A percentile compares a stretch with the other conserved stretches of the same genome.
Conservation (phyloP, 83 land plant genomes). For the Thuja plicata region DNA sequence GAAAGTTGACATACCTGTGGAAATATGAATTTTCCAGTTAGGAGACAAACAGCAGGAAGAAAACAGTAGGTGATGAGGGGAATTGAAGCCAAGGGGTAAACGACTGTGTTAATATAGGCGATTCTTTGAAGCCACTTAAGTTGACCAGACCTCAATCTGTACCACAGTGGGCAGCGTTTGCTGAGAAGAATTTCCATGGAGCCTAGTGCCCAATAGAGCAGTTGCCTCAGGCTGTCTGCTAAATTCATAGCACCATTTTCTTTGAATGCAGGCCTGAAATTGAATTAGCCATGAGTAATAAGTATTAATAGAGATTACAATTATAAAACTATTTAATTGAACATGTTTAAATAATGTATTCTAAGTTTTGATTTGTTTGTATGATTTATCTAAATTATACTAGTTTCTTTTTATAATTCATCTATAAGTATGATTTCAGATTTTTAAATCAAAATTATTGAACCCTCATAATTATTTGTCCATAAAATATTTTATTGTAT, state of each 20-base stretch:
- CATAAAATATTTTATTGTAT: too few relatives aligned
- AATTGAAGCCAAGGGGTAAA: conserved; percentile 65
- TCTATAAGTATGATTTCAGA: too few relatives aligned
- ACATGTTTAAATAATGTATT: too few relatives aligned
- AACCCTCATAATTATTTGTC: too few relatives aligned
- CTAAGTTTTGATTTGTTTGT: too few relatives aligned
- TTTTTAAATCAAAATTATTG: too few relatives aligned
- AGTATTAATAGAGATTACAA: too few relatives aligned
- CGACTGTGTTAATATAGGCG: conserved; percentile 48
- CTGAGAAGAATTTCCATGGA: conserved; percentile 49
- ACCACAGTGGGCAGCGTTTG: conserved; percentile 46
- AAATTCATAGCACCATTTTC: conserved; percentile 62
- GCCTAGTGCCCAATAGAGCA: conserved; percentile 39
- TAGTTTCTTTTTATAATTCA: too few relatives aligned
- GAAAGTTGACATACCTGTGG: conserved; percentile 32
- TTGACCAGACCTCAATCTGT: conserved; percentile 33
- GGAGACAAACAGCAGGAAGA: conserved; percentile 57
- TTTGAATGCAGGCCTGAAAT: conserved; percentile 50
- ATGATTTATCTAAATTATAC: too few relatives aligned
- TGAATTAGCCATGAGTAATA: not conserved
- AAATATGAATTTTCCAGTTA: conserved; percentile 60
- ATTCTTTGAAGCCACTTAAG: conserved; percentile 56
- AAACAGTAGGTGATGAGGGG: conserved; percentile 59
- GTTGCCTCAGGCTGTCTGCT: conserved; percentile 48
- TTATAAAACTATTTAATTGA: too few relatives aligned